Conservation (phyloP, 306 rosid species). For the Fragaria iinumae region DNA sequence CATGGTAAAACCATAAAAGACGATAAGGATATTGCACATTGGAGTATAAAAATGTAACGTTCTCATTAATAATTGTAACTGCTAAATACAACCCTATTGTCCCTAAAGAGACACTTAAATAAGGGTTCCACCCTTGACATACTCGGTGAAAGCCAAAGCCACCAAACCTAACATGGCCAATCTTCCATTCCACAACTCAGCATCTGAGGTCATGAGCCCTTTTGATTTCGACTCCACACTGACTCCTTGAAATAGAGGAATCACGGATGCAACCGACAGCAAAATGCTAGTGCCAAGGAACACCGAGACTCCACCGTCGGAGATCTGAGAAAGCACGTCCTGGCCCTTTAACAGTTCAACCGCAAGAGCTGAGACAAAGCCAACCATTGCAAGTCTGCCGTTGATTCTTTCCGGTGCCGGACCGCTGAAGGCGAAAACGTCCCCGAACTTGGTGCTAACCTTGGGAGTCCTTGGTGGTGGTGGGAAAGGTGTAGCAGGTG, state of each 20-base stretch:
- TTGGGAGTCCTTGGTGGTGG: conserved; percentile 18
- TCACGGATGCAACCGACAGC: conserved; percentile 57
- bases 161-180: conserved; percentile 83
- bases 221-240: conserved; percentile 65
- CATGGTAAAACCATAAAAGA: no score
- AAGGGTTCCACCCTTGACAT: conserved; percentile 63
- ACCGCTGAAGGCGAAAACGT: conserved; percentile 70
- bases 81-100: not conserved
- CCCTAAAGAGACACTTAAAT: conserved; percentile 24
- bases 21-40: no score
- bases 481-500: not conserved
- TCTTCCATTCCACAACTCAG: conserved; percentile 83
- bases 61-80: no score
- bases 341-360: conserved; percentile 63
- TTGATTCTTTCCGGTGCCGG: conserved; percentile 94
- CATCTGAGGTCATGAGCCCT: conserved; percentile 59
- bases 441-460: conserved; percentile 54
- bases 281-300: conserved; percentile 58
- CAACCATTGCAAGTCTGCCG: conserved; percentile 87
- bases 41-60: no score
- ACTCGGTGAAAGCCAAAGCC: conserved; percentile 72
- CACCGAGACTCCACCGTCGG: conserved; percentile 66
- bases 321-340: conserved; percentile 57
- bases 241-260: conserved; percentile 67
- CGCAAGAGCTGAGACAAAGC: conserved; percentile 73